Conservation (phyloP, 2,329 filamentous ascomycete species). For the Tolypocladium ovalisporum region DNA sequence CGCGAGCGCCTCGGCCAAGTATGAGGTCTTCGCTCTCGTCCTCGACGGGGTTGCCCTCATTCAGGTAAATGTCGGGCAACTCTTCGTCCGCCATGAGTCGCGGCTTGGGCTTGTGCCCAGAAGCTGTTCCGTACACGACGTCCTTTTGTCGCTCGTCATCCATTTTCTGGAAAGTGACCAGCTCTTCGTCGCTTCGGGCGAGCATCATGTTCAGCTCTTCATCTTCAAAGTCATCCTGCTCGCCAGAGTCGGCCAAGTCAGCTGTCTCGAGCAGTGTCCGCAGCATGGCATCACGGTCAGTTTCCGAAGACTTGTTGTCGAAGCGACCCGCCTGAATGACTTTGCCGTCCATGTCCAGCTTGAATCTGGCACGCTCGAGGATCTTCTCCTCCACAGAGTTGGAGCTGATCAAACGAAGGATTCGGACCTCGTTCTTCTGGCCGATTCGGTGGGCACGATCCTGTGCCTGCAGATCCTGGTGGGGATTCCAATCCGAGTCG, state of each 20-base stretch:
- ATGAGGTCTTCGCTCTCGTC: constrained; percentile 70
- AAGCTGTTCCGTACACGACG: constrained; percentile 57
- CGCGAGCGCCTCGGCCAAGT: constrained; percentile 81
- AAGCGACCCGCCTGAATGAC: constrained; percentile 99
- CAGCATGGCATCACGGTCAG: constrained; percentile 93
- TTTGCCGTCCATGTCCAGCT: constrained; percentile 98
- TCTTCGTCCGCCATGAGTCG: constrained; percentile 83
- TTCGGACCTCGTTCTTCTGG: constrained; percentile 98
- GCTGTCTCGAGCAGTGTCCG: constrained; percentile 84
- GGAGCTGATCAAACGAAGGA: constrained; percentile 87
- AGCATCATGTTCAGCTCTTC: constrained; percentile 94
- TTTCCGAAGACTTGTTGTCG: constrained; percentile 98
- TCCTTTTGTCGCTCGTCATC: constrained; percentile 63
- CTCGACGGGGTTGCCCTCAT: constrained; percentile 69
- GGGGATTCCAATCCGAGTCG: constrained; percentile 98
- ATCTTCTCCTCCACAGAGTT: constrained; percentile 99
- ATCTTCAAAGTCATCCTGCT: constrained; percentile 97
- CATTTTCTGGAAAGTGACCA: constrained; percentile 68
- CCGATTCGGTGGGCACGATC: constrained; percentile 99
- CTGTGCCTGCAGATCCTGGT: constrained; percentile 97
- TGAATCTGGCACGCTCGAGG: constrained; percentile 89
- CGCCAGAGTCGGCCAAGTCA: constrained; percentile 54
- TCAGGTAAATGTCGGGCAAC: constrained; percentile 86
- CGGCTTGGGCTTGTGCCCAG: constrained; percentile 52
- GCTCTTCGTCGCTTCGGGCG: constrained; percentile 74